Percentiles rank a stretch among this genome's conserved stretches.
phyloP scores from a whole-genome alignment of 2,329 filamentous ascomycete genomes.

The Colletotrichum sp. region DNA sequence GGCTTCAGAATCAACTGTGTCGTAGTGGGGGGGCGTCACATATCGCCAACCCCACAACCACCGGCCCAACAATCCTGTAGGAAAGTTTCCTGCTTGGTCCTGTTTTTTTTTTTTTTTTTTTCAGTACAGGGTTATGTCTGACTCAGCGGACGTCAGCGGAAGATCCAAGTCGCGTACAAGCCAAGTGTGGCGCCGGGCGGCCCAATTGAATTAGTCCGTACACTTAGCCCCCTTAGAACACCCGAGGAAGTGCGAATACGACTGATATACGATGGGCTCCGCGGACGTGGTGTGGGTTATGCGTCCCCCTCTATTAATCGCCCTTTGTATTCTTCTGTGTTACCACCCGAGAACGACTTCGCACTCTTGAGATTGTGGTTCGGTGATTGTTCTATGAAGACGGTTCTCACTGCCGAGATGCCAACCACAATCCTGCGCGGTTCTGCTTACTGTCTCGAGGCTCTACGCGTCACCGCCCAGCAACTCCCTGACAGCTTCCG shows the following conservation, averaged over 20 bases:
- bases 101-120: background rate
- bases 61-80: background rate
- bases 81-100: background rate
- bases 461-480: background rate
- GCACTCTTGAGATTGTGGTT: background rate
- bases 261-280: constrained; percentile 7
- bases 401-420: constrained; percentile 1
- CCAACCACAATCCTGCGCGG: background rate
- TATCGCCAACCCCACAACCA: background rate
- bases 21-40: background rate
- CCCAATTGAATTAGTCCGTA: constrained; percentile 5
- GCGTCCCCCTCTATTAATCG: constrained; percentile 7
- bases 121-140: background rate
- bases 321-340: background rate
- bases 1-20: background rate
- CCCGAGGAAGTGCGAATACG: constrained; percentile 14
- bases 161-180: background rate
- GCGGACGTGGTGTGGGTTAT: constrained; percentile 3
- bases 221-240: background rate
- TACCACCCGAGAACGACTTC: background rate
- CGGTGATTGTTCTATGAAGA: background rate
- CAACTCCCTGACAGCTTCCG: background rate
- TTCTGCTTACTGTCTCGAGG: background rate
- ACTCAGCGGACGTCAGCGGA: constrained; percentile 2
- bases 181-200: background rate